These are phyloP conservation scores for Odontarrhena argentea DNA, from an alignment of 345 rosid species.

Conservation along the genomic window DNA sequence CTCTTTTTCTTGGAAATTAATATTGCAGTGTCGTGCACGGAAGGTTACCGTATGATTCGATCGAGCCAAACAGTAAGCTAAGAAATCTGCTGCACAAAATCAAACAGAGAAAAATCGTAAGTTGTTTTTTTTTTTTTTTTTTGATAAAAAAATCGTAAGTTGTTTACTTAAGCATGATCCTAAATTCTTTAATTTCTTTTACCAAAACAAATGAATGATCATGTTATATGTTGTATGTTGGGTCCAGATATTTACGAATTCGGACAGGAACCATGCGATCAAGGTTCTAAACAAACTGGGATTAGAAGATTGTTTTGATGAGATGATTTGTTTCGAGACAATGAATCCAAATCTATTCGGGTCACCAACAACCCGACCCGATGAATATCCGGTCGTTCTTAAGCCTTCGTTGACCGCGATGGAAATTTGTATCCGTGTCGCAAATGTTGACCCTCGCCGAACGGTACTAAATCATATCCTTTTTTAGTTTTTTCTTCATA, in stretches of 20 bases:
- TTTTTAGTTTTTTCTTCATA: background rate
- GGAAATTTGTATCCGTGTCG: conserved; percentile 62
- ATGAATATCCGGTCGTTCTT: conserved; percentile 71
- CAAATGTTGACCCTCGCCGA: conserved; percentile 65
- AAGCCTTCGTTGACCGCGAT: conserved; percentile 84
- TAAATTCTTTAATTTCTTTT: background rate
- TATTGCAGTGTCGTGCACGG: conserved; percentile 84
- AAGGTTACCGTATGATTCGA: conserved; percentile 80
- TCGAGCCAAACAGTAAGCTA: conserved; percentile 66
- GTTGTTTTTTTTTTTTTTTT: no score
- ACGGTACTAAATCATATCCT: conserved; percentile 45
- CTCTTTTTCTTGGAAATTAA: background rate
- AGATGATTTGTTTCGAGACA: conserved; percentile 85
- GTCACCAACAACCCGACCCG: conserved; percentile 51
- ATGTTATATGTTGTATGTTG: background rate
- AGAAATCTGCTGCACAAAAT: conserved; percentile 65
- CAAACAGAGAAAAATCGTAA: conserved; percentile 70
- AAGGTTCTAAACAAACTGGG: conserved; percentile 57
- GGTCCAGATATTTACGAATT: conserved; percentile 80
- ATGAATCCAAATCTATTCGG: conserved; percentile 76
- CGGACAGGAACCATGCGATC: conserved; percentile 78
- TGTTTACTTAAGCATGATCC: background rate
- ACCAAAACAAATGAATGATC: conserved; percentile 13
- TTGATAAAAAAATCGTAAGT: conserved; percentile 77
- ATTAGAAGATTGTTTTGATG: conserved; percentile 79